Evolutionary conservation across 768 basidiomycete genomes (phyloP), one percentile per base, ranked within the genome.

Genomic region (Pleurotus platypus): DNA sequence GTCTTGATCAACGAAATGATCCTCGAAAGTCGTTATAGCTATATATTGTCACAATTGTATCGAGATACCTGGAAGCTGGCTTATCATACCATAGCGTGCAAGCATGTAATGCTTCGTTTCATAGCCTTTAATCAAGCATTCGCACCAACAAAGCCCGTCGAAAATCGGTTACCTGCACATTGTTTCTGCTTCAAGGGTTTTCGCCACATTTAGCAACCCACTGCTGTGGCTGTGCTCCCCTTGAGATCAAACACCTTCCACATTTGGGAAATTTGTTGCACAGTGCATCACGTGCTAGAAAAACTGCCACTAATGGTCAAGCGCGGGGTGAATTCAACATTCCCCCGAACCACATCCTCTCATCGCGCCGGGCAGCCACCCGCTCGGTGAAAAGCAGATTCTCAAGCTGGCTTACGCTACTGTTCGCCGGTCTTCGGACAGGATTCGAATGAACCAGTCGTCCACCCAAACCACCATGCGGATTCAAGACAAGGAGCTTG

Each of bases 401-500:
- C 9, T 11, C 30, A 35, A 35, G 30, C 30, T 35, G 30, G 30
- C 30, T 9, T 11, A 35, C 11, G 30, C 30, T 35, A 35, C 8
- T 35, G 30, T 3, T 9, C 30, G 30, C 30, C 30, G 30, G 11
- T 35, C 30, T 35, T 35, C 30, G 11, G 30, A 35, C 30, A 35
- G 30, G 30, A 35, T 35, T 11, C 30, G 30, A 35, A 35, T 35
- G 30, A 35, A 9, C 11, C 30, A 35, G 11, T 35, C 30, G 30
- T 35, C 30, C 30, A 35, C 30, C 30, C 30, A 35, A 37, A 8
- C 16, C 7, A 4, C 37, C 2, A 40, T 43, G 51, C 51, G 42
- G 24, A 39, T 54, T 39, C 51, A 54, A 30, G 51, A 54, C 18
- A 15, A 42, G 42, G 51, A 54, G 42, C 51, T 54, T 22, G 51